phyloP scores from a whole-genome alignment of 176 grass and related monocot species.

The Panicum miliaceum region DNA sequence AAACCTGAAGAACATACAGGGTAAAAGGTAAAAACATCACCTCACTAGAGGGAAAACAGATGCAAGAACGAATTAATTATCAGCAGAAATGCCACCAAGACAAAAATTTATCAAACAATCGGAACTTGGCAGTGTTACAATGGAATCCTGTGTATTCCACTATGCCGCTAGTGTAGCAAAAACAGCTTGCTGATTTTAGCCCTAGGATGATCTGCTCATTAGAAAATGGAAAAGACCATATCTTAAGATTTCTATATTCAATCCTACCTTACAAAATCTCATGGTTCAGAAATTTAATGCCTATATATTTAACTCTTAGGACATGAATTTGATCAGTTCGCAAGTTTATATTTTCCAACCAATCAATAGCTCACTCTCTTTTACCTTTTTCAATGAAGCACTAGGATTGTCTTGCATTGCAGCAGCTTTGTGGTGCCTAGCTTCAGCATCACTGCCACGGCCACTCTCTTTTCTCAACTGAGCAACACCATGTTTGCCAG shows the following conservation, averaged over 20 bases:
- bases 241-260: neutral
- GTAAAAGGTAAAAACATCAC: neutral
- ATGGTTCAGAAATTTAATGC: neutral
- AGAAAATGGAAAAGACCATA: conserved; percentile 13
- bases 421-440: neutral
- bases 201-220: neutral
- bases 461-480: neutral
- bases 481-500: neutral
- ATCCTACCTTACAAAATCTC: neutral
- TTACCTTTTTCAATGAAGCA: conserved; percentile 23
- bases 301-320: neutral
- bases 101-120: neutral
- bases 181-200: neutral
- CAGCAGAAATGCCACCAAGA: neutral
- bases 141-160: neutral
- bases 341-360: neutral
- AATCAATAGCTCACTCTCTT: neutral
- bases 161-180: neutral
- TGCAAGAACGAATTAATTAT: neutral
- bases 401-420: neutral
- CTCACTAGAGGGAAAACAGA: conserved; percentile 1
- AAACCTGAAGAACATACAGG: neutral
- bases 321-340: neutral
- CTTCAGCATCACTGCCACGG: neutral
- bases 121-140: neutral